Base-by-base conservation (phyloP, 768 basidiomycete genomes). In the Russula virescens region DNA sequence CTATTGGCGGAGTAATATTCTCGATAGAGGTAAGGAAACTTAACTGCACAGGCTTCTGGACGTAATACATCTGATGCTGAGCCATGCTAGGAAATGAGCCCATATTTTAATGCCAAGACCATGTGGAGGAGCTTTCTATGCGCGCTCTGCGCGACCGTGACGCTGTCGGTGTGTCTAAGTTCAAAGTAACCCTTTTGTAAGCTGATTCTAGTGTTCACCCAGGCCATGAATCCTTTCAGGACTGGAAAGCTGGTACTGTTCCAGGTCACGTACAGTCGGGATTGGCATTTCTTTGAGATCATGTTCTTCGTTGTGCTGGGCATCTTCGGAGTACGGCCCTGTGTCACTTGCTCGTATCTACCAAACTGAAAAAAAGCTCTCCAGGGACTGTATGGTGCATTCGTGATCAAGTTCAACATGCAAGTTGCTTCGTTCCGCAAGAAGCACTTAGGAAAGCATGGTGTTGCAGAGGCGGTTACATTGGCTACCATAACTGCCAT, bases 41-140 rank as follows among this genome's bases (percentile, higher is more conserved):
- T 6, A 38, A 52, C n/a, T 21, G 7, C 5, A 13, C 5, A 31
- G 43, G 52, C n/a, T n/a, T n/a, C n/a, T n/a, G n/a, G n/a, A n/a
- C n/a, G 9, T 31, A 25, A 5, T 9, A 21, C 47, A 58, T 53
- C 23, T 55, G 31, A 66, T 28, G 31, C n/a, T 16, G 11, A 51
- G n/a, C 10, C 28, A 14, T 69, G n/a, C n/a, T n/a, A 95, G 92
- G 97, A 99, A 84, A 99, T 99, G 97, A 96, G 92, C 74, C 90
- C 94, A 73, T 88, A 85, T 43, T 98, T 98, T 73, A 96, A 90
- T 61, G 95, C 95, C 75, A 89, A 93, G 74, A 98, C 96, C 5
- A 97, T 98, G 94, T 98, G 96, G 96, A 81, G 88, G 70, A 95
- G 92, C 71, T 97, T 98, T 74, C 88, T 98, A 71, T 98, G 97